These are phyloP conservation scores for Rhizopogon vesiculosus DNA, from an alignment of 768 basidiomycete genomes.

Conservation along the genomic window DNA sequence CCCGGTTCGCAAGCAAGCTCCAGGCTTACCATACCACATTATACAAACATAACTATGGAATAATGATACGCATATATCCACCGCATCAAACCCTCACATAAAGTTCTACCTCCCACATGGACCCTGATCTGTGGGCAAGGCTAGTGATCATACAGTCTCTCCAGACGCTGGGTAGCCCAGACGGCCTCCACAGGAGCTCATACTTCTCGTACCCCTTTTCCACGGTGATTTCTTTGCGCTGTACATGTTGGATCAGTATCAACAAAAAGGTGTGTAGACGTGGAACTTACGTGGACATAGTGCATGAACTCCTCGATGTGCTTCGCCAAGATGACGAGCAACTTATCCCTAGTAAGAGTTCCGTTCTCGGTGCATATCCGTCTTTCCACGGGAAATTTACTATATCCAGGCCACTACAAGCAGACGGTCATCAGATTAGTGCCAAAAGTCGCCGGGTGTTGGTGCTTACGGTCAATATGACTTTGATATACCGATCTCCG, in stretches of 20 bases:
- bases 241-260: not conserved
- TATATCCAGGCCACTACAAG: constrained; percentile 47
- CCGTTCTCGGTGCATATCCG: constrained; percentile 31
- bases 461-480: constrained; percentile 30
- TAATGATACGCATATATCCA: not conserved
- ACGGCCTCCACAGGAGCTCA: constrained; percentile 23
- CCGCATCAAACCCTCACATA: constrained; percentile 21
- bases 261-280: not conserved
- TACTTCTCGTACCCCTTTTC: constrained; percentile 36
- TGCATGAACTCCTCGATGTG: constrained; percentile 27
- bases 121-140: constrained; percentile 34
- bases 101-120: constrained; percentile 40
- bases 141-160: constrained; percentile 34
- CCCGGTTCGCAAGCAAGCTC: constrained; percentile 3
- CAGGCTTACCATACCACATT: constrained; percentile 10
- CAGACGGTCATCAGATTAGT: not conserved
- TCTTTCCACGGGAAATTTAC: constrained; percentile 30
- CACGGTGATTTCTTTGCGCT: constrained; percentile 23
- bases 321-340: constrained; percentile 28
- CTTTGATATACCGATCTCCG: constrained; percentile 26
- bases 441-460: not conserved
- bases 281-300: constrained; percentile 25
- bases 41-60: constrained; percentile 5
- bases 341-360: constrained; percentile 23
- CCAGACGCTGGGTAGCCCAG: constrained; percentile 15